phyloP scores from a whole-genome alignment of 768 basidiomycete genomes.

The Pleurotus tuoliensis region DNA sequence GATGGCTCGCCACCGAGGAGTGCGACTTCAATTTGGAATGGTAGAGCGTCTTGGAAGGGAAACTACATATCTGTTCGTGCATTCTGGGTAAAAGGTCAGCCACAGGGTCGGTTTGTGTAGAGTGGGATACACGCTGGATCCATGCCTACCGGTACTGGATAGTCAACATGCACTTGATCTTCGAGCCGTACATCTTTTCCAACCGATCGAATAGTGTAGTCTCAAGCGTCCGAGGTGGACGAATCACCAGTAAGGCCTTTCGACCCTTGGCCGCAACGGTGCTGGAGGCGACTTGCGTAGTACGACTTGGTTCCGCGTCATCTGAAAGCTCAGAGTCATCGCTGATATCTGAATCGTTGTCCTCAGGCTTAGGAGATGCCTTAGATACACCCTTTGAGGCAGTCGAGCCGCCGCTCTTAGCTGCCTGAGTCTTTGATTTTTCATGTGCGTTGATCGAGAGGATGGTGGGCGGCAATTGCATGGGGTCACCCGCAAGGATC shows the following conservation, averaged over 20 bases:
- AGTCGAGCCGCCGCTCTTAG: not conserved
- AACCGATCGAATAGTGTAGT: constrained; percentile 91
- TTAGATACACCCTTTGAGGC: constrained; percentile 9
- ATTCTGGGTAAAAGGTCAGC: constrained; percentile 47
- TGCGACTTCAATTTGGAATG: constrained; percentile 66
- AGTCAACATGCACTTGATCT: constrained; percentile 82
- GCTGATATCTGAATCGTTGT: not conserved
- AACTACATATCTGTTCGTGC: constrained; percentile 81
- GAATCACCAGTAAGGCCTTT: constrained; percentile 26
- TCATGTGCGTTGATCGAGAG: constrained; percentile 55
- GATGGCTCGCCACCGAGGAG: constrained; percentile 63
- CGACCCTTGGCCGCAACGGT: constrained; percentile 10
- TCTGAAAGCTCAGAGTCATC: constrained; percentile 5
- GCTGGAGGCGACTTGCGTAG: not conserved
- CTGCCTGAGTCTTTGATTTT: constrained; percentile 15
- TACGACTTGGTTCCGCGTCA: not conserved
- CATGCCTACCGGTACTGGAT: constrained; percentile 77
- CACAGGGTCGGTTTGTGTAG: not conserved
- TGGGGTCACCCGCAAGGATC: constrained; percentile 90
- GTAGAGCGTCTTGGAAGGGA: constrained; percentile 85
- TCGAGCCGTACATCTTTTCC: constrained; percentile 79
- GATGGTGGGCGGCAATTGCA: constrained; percentile 94
- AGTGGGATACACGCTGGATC: not conserved
- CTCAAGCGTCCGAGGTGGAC: constrained; percentile 72
- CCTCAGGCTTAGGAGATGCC: constrained; percentile 2